Evolutionary conservation across 1,284 basidiomycete species (phyloP).

Genomic region (Tranzscheliella williamsii): DNA sequence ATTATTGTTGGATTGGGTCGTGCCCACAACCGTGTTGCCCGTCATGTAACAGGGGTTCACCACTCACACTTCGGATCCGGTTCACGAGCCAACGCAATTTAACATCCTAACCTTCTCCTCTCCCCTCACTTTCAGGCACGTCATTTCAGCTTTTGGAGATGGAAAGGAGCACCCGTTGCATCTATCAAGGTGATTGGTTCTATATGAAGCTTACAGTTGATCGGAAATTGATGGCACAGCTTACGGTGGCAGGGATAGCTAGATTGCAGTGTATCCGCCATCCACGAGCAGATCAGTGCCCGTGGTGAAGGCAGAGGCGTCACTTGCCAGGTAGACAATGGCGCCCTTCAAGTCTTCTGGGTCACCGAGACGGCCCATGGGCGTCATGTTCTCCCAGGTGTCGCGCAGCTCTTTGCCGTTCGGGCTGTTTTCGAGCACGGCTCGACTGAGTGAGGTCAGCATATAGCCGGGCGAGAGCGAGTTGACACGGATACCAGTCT

Average conservation of each 20-base stretch:
- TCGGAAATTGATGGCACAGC: not conserved
- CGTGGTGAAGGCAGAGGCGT: slow-evolving; percentile 83
- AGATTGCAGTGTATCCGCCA: slow-evolving; percentile 70
- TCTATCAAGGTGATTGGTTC: too few species aligned
- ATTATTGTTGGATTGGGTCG: too few species aligned
- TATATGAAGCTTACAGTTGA: too few species aligned
- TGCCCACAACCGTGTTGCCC: too few species aligned
- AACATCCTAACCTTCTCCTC: too few species aligned
- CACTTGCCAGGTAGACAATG: slow-evolving; percentile 80
- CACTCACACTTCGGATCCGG: too few species aligned
- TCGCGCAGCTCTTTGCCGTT: slow-evolving; percentile 65
- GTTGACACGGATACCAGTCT: slow-evolving; percentile 80
- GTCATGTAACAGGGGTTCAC: too few species aligned
- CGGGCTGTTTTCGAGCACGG: slow-evolving; percentile 37
- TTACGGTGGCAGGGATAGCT: not conserved
- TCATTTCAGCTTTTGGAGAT: too few species aligned
- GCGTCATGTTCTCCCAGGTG: slow-evolving; percentile 86
- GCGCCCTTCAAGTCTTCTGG: slow-evolving; percentile 68
- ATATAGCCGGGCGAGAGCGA: slow-evolving; percentile 59
- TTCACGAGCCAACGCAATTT: too few species aligned
- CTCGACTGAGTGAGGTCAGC: slow-evolving; percentile 75
- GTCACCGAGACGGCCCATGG: slow-evolving; percentile 69
- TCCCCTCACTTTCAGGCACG: too few species aligned
- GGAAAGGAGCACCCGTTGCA: too few species aligned
- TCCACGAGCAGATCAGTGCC: slow-evolving; percentile 82